Base-by-base conservation (phyloP, 352 stramenopile species). In the Phytophthora multivora region DNA sequence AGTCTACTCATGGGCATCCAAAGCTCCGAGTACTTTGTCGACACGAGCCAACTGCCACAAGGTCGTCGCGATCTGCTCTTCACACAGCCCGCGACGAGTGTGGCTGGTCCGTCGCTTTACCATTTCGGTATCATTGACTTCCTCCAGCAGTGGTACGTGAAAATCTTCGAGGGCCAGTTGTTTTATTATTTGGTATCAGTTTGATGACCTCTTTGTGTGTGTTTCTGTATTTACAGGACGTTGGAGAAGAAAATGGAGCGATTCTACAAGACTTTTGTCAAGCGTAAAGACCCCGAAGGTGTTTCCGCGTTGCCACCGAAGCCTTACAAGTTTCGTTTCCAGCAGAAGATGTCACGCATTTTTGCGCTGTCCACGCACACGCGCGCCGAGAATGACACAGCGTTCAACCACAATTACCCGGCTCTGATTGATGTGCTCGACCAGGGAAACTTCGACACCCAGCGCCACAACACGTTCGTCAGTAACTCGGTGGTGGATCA, bases 111-210 rank as follows among this genome's bases (percentile, higher is more conserved):
- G 41, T 92, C 84, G 26, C 67, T 96, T 31, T 97, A 97, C 73
- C 90, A 97, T 59, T 94, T 97, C 46, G 90, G 90, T 51, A 96
- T 97, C 63, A 97, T 97, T 60, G 90, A 97, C 58, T 94, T 97
- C 40, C 63, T 97, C 41, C 90, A 97, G 73, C 85, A 96, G 58
- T 97, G 87, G 87, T 91, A 59, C 57, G 84, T 82, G 5, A 8
- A 11, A 16, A 15, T 33, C 18, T n/a, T 51, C 28, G 5, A 42
- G 49, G 26, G 8, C 13, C 43, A 16, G 23, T 31, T 50, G 9
- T 45, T 39, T n/a, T n/a, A n/a, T n/a, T 3, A 2, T 11, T 28
- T 30, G 15, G 51, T 54, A 36, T 38, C 31, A 52, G 19, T 52
- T 40, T 47, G 15, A 42, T 54, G 15, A 66, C 57, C 2, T 51